These are phyloP conservation scores for Nemania diffusa DNA, from an alignment of 2,329 filamentous ascomycete genomes.

Conservation along the genomic window DNA sequence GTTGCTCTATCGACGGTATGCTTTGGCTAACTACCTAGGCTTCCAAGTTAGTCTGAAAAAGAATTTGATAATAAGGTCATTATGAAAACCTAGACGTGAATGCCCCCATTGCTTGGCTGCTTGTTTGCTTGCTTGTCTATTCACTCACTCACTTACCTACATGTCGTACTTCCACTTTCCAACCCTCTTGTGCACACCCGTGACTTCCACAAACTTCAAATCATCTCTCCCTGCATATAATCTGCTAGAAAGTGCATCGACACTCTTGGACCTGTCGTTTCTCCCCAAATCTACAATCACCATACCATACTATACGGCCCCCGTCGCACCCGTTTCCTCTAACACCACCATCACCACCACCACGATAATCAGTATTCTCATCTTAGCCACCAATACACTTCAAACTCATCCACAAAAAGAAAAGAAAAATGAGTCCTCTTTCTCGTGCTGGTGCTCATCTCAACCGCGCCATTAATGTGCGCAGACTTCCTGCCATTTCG, in stretches of 20 bases:
- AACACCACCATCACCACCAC: too few species aligned
- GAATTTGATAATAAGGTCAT: too few species aligned
- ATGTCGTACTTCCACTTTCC: background rate
- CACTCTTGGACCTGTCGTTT: background rate
- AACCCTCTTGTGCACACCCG: slow-evolving; percentile 3
- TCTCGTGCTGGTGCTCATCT: slow-evolving; percentile 15
- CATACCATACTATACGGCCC: background rate
- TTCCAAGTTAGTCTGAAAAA: too few species aligned
- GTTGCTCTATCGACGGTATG: background rate
- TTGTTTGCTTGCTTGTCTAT: background rate
- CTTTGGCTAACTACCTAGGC: too few species aligned
- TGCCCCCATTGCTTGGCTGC: background rate
- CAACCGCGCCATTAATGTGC: background rate
- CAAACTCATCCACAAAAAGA: background rate
- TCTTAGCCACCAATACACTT: background rate
- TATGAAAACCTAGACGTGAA: background rate
- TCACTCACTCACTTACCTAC: background rate
- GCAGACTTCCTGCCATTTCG: background rate
- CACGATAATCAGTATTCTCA: slow-evolving; percentile 21
- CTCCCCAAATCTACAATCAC: background rate
- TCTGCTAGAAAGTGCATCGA: background rate
- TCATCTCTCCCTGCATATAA: background rate
- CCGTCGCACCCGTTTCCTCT: background rate
- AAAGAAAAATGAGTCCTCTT: slow-evolving; percentile 33
- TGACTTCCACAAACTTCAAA: slow-evolving; percentile 28